A percentile compares a stretch with the other conserved stretches of the same genome.
Evolutionary conservation across 192 early-diverging fungal species (phyloP).

Genomic region (Oehlia diaphana): DNA sequence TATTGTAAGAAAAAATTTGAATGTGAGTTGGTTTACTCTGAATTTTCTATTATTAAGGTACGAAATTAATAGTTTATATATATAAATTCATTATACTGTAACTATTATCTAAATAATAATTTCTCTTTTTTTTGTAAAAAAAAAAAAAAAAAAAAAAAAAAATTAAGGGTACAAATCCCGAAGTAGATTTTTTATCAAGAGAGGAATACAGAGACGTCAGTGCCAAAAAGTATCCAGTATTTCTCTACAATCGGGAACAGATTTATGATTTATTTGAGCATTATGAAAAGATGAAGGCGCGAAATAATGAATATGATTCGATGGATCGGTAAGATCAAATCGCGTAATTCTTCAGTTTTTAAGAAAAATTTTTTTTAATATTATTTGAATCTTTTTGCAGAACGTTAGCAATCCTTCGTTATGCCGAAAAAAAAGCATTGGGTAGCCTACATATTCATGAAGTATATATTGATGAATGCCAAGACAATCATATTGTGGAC

Average conservation of each 20-base stretch:
- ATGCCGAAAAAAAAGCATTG: constrained; percentile 7
- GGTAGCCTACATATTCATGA: constrained; percentile 14
- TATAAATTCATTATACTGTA: background rate
- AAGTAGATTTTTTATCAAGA: background rate
- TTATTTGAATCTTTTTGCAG: background rate
- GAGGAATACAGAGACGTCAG: background rate
- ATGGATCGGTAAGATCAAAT: background rate
- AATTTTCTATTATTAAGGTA: constrained; percentile 21
- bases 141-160: too few species aligned
- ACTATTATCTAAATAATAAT: background rate
- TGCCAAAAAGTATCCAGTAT: constrained; percentile 15
- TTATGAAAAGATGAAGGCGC: constrained; percentile 12
- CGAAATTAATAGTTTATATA: background rate
- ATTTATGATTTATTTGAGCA: constrained; percentile 24
- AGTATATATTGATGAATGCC: constrained; percentile 29
- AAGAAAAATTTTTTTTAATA: background rate
- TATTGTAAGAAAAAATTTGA: background rate
- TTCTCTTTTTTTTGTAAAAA: too few species aligned
- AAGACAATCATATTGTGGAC: constrained; percentile 18
- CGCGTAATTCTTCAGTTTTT: background rate
- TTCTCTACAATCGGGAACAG: constrained; percentile 2
- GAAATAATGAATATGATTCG: constrained; percentile 5
- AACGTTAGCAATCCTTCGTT: constrained; percentile 15
- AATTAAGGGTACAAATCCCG: constrained; percentile 15
- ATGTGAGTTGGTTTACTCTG: background rate